Conservation (phyloP, 2,329 filamentous ascomycete species). For the Penicillium sp. region DNA sequence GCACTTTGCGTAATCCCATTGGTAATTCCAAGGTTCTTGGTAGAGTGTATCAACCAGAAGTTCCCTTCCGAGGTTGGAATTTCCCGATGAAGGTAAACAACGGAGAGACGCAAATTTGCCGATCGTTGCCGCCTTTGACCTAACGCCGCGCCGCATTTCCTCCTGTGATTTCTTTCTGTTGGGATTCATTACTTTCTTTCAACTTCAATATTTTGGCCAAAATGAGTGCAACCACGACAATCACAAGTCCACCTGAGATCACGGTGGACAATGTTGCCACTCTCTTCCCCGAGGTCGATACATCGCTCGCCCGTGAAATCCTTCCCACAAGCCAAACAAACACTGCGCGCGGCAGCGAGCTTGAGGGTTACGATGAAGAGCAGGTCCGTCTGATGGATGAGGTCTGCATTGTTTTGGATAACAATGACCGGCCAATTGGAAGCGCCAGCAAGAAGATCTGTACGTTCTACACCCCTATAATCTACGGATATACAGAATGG, state of each 20-base stretch:
- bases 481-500: not conserved
- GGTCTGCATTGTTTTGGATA: conserved; percentile 94
- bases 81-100: not conserved
- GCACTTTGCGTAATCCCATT: not conserved
- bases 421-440: conserved; percentile 88
- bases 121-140: conserved; percentile 15
- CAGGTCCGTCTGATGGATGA: conserved; percentile 99
- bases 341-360: conserved; percentile 60
- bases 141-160: conserved; percentile 8
- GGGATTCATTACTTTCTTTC: not conserved
- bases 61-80: not conserved
- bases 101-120: conserved; percentile 5
- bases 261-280: conserved; percentile 83
- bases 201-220: conserved; percentile 6
- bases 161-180: conserved; percentile 8
- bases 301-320: conserved; percentile 55
- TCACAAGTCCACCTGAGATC: conserved; percentile 60
- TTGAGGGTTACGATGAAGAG: conserved; percentile 93
- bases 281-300: conserved; percentile 81
- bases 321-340: conserved; percentile 43
- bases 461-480: conserved; percentile 49
- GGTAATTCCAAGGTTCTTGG: not conserved
- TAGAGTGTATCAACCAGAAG: not conserved
- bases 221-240: conserved; percentile 51
- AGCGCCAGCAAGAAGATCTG: conserved; percentile 98